Evolutionary conservation across 2,329 filamentous ascomycete genomes (phyloP), one percentile per base, ranked within the genome.

Genomic region (Shiraia bambusicola): DNA sequence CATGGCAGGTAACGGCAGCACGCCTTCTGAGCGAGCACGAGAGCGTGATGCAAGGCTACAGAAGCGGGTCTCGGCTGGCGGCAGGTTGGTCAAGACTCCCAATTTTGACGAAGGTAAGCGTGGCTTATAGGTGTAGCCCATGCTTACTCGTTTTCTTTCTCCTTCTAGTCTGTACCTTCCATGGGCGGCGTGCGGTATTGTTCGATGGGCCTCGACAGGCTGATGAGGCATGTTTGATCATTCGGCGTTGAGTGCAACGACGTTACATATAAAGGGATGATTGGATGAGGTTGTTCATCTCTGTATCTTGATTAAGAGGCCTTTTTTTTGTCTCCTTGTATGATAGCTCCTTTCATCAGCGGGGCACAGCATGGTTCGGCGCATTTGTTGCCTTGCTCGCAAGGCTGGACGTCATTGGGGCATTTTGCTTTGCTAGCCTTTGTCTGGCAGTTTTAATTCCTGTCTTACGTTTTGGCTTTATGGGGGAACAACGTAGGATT

Each of bases 41-140:
- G 64, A 70, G 44, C 47, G 69, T 13, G 66, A 70, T 15, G 56
- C 56, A 12, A 55, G 62, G 47, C 42, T 71, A 29, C 67, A 70
- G 42, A 72, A 72, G 49, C 56, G 69, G 32, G 66, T 70, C 7
- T 68, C 65, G 32, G 67, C 67, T 25, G 54, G 67, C 15, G 67
- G 67, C 56, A 69, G 68, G 61, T 63, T 72, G 60, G 65, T 69
- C 29, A 68, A 67, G 48, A 54, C 52, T 16, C 50, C 56, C 17
- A 53, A 54, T 29, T 44, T 57, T 6, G 65, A 68, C 24, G 61
- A 69, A 55, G 60, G 61, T 63, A 63, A 64, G 59, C 63, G 65
- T 50, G 60, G 61, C 49, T 56, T 51, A 28, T 65, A 61, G 54
- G 35, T 27, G 30, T 51, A 47, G 47, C 55, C 31, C 43, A 49